These are phyloP conservation scores for Axilococcus clingmanii DNA, from an alignment of 139 green algal genomes.

Conservation along the genomic window DNA sequence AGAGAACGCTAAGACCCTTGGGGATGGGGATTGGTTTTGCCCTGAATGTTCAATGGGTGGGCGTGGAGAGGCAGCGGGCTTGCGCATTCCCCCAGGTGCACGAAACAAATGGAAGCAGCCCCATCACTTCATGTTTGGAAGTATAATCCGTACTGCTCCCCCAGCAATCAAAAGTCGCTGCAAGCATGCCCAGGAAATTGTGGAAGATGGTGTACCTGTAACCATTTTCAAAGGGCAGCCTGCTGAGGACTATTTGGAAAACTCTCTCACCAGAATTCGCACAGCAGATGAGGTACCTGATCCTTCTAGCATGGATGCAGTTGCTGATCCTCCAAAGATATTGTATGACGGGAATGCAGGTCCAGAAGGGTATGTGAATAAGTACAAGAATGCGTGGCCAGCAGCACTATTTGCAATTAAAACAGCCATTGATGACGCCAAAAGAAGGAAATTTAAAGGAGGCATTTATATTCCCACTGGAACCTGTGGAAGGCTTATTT, in stretches of 20 bases:
- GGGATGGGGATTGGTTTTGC: conserved; percentile 51
- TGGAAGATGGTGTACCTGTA: conserved; percentile 3
- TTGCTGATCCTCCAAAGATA: conserved; percentile 17
- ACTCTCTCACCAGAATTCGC: conserved; percentile 5
- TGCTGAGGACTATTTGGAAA: conserved; percentile 8
- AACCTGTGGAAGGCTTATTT: conserved; percentile 14
- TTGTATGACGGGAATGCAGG: background rate
- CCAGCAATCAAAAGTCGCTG: conserved; percentile 12
- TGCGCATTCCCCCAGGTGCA: conserved; percentile 31
- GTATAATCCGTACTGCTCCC: conserved; percentile 8
- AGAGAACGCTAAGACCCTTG: conserved; percentile 34
- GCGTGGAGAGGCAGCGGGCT: conserved; percentile 41
- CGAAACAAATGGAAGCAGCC: conserved; percentile 19
- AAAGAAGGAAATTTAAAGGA: conserved; percentile 7
- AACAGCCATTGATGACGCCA: conserved; percentile 25
- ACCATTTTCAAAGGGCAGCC: conserved; percentile 2
- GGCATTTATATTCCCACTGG: conserved; percentile 14
- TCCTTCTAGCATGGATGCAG: conserved; percentile 13
- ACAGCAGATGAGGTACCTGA: conserved; percentile 9
- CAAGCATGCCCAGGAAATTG: conserved; percentile 17
- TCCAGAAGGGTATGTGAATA: conserved; percentile 39
- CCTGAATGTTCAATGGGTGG: conserved; percentile 55
- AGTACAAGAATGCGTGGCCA: conserved; percentile 39
- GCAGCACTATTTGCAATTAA: conserved; percentile 12
- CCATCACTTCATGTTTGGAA: conserved; percentile 24